Evolutionary conservation across 1,284 basidiomycete species (phyloP).

Genomic region (Rugiboletus extremiorientalis): DNA sequence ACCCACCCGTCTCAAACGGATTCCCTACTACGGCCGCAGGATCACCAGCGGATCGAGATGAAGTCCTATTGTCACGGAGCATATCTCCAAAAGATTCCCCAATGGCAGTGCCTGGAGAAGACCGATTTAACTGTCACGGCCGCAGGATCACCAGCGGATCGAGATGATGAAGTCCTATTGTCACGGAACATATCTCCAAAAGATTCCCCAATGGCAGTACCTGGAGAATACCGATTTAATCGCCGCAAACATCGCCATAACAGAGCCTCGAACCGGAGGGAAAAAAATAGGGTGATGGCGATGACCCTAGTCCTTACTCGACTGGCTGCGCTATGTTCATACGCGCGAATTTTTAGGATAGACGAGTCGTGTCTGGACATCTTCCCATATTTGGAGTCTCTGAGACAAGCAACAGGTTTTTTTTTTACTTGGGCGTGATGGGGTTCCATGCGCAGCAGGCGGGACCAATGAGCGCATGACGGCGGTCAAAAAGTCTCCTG

Average conservation of each 20-base stretch:
- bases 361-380: background rate
- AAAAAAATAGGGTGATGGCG: background rate
- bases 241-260: background rate
- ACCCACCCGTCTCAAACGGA: background rate
- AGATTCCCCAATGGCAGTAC: no score
- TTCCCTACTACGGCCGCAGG: no score
- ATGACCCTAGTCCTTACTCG: background rate
- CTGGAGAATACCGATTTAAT: no score
- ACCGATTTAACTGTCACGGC: no score
- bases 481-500: background rate
- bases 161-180: no score
- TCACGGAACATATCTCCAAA: no score
- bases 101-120: no score
- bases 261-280: background rate
- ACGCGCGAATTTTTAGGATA: background rate
- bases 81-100: no score
- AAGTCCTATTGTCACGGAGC: background rate
- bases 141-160: no score
- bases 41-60: background rate
- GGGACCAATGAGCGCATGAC: background rate
- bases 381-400: background rate
- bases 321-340: background rate
- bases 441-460: background rate
- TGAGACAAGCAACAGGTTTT: no score
- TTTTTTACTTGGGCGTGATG: background rate